Base-by-base conservation (phyloP, 495 filamentous ascomycete genomes). In the Cenococcum geophilum region DNA sequence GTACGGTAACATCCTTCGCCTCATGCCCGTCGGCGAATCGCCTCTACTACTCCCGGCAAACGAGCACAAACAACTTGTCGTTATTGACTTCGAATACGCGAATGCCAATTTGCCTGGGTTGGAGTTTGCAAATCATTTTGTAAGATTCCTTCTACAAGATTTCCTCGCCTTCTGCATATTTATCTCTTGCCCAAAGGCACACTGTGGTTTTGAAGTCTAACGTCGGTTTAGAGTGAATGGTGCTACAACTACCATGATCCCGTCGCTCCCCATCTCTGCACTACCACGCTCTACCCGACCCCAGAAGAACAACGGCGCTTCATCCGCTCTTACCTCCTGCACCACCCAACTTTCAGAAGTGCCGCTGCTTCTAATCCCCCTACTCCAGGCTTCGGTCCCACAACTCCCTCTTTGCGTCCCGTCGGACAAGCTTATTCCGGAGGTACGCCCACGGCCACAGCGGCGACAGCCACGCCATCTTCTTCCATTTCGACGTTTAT, bases 11-110 rank as follows among this genome's bases (percentile, higher is more conserved):
- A 89, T 99, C 53, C 83, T 99, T 27, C 87, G 93, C n/a, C 78
- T 97, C 66, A 81, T 87, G 50, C 91, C 95, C 4, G 80, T 82
- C 53, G 86, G 87, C 47, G 82, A 95, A 64, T 97, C 92, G 0
- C 95, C 95, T 1, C 80, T 97, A 21, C 84, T 97, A 8, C 81
- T 89, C 35, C 95, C 93, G 0, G 82, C 86, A 42, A 95, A 96
- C 70, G 84, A 92, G 64, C 93, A 99, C 75, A 96, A 91, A 72
- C 92, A 92, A 70, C 82, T 99, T 4, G 78, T 96, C 1, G 93
- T 99, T 57, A 99, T 99, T 68, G 93, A 99, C 74, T 99, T 99
- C 67, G 93, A 99, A 71, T 99, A 99, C 70, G 89, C 95, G 1
- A 91, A 86, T 11, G 91, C 93, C 53, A 99, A 97, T 69, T 76